These are phyloP conservation scores for Myxozyma geophila DNA, from an alignment of 805 yeast genomes.

Conservation along the genomic window DNA sequence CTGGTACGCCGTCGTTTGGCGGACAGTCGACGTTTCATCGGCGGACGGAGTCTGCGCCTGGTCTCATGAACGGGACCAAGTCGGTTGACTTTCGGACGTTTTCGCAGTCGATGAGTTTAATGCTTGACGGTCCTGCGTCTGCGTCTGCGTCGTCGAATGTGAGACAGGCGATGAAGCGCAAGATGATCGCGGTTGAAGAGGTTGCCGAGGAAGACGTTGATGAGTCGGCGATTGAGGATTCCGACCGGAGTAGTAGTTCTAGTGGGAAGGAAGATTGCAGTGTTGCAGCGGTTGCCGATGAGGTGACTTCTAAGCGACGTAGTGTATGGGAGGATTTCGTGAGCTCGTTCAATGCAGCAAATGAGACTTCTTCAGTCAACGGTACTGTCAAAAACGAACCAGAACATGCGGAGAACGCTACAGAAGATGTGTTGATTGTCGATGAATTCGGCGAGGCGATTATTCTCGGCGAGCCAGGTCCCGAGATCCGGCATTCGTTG, in stretches of 20 bases:
- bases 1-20: slow-evolving; percentile 41
- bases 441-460: slow-evolving; percentile 30
- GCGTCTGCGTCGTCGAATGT: neutral
- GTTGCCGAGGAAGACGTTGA: slow-evolving; percentile 27
- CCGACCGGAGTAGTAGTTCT: neutral
- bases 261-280: neutral
- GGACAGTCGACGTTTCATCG: slow-evolving; percentile 46
- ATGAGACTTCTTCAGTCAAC: neutral
- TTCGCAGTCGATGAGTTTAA: slow-evolving; percentile 16
- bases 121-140: neutral
- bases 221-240: slow-evolving; percentile 9
- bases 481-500: slow-evolving; percentile 37
- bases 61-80: slow-evolving; percentile 42
- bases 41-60: slow-evolving; percentile 63
- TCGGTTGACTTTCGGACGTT: slow-evolving; percentile 29
- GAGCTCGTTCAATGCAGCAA: slow-evolving; percentile 23
- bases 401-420: neutral
- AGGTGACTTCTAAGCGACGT: slow-evolving; percentile 13
- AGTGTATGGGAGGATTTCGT: slow-evolving; percentile 36
- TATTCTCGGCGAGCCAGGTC: slow-evolving; percentile 43
- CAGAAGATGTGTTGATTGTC: slow-evolving; percentile 25
- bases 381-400: neutral
- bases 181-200: slow-evolving; percentile 42
- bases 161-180: slow-evolving; percentile 38
- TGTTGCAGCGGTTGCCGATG: neutral